Conservation (phyloP, 768 basidiomycete species). For the Tylopilus vinaceipallidus region DNA sequence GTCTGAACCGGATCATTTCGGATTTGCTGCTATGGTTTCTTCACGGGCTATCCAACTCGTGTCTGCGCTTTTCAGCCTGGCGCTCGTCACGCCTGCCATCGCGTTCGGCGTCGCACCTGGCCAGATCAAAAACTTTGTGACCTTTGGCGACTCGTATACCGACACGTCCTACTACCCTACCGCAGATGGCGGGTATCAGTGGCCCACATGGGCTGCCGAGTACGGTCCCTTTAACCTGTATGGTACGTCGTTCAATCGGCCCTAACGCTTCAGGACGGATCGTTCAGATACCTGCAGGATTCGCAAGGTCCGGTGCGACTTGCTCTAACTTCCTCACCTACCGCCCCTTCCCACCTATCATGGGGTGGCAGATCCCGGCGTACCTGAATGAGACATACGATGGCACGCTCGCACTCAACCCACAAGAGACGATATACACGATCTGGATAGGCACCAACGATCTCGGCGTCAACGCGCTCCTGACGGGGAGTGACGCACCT, state of each 20-base stretch:
- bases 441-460: conserved; percentile 73
- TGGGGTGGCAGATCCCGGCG: conserved; percentile 45
- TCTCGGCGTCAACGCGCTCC: conserved; percentile 50
- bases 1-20: too few relatives aligned
- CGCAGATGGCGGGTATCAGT: conserved; percentile 45
- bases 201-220: conserved; percentile 60
- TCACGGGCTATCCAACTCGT: neutral
- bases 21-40: conserved; percentile 2
- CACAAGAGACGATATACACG: conserved; percentile 55
- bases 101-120: conserved; percentile 31
- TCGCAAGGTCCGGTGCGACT: conserved; percentile 60
- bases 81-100: conserved; percentile 6
- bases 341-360: conserved; percentile 56
- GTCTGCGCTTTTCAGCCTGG: conserved; percentile 4
- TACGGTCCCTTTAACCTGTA: conserved; percentile 52
- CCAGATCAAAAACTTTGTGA: conserved; percentile 63
- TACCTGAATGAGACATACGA: conserved; percentile 46
- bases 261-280: too few relatives aligned
- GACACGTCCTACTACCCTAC: conserved; percentile 41
- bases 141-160: conserved; percentile 68
- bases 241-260: conserved; percentile 26
- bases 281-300: conserved; percentile 32
- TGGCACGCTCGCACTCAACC: conserved; percentile 34
- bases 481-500: conserved; percentile 46
- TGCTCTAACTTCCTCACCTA: conserved; percentile 63